Percentiles rank a stretch among this genome's conserved stretches.
These are phyloP conservation scores for Chlorella sp. DNA, from an alignment of 139 green algal species.

Conservation along the genomic window DNA sequence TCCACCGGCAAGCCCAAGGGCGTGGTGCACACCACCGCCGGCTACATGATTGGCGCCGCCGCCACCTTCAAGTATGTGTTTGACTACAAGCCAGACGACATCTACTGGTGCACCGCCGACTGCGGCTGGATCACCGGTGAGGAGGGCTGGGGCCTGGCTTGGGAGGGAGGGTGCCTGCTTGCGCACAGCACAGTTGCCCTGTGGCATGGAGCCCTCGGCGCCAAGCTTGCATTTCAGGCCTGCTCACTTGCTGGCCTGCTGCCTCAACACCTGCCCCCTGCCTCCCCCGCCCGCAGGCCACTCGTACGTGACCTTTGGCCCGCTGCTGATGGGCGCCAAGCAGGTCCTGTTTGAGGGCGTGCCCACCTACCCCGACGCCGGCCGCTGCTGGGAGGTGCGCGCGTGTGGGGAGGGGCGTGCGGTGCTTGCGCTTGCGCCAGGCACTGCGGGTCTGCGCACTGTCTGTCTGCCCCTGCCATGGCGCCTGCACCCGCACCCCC, in stretches of 20 bases:
- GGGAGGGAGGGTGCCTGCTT: background rate
- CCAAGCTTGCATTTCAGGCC: background rate
- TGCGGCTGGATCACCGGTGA: conserved; percentile 97
- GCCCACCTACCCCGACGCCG: conserved; percentile 87
- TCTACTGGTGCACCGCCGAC: conserved; percentile 97
- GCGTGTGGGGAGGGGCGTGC: no score
- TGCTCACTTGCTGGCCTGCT: background rate
- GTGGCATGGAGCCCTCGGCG: background rate
- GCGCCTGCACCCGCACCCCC: no score
- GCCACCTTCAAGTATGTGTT: conserved; percentile 78
- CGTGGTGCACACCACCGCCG: conserved; percentile 89
- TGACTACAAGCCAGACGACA: conserved; percentile 79
- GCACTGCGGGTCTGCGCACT: no score
- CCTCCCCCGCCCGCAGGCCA: conserved; percentile 51
- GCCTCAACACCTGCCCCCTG: background rate
- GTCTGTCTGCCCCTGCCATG: no score
- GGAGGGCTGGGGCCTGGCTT: background rate
- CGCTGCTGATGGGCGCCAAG: conserved; percentile 86
- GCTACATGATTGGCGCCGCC: conserved; percentile 87
- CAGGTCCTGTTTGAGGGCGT: conserved; percentile 93
- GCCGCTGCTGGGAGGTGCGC: conserved; percentile 85
- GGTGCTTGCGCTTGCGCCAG: no score
- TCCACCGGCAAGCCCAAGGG: conserved; percentile 97
- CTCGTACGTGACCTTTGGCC: conserved; percentile 87
- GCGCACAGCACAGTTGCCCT: background rate